Evolutionary conservation across 495 filamentous ascomycete species (phyloP), one percentile per base, ranked within the genome.

Genomic region (Astrocystis sublimbata): DNA sequence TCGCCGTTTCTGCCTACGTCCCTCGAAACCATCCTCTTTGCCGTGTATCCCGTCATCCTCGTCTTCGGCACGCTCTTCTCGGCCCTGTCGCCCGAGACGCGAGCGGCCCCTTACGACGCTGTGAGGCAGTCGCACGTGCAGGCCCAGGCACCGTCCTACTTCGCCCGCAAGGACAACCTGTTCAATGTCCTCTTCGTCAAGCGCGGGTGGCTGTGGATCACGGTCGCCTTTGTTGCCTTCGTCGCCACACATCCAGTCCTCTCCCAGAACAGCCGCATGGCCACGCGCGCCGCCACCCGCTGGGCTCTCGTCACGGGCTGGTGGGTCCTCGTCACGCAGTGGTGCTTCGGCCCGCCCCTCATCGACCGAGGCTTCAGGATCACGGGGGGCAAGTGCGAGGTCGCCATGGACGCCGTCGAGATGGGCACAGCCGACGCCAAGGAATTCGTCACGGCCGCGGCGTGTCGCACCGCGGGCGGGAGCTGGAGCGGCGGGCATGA

Each of bases 171-270:
- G 70, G 78, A 85, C 66, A 98, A 98, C 77, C 58, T 97, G 61
- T 87, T 96, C 82, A 98, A 98, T 73, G 62, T 86, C 46, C 81
- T 90, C 63, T 98, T 98, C 64, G 94, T 98, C 65, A 98, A 98
- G 79, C 81, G 89, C 49, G 94, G 92, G 50, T 98, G 94, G 94
- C 80, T 88, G 33, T 98, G 94, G 94, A 85, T 89, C 21, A 91
- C 90, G 0, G 62, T 81, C 23, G 85, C 89, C 7, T 90, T 96
- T 63, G 71, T 82, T 12, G 60, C 84, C 2, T 88, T 93, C 42
- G 58, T 89, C 2, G 63, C 81, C 21, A 85, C 83, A 21, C 88
- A 92, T 64, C 80, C 86, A 0, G 72, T 78, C 0, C 75, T 82
- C n/a, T n/a, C n/a, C 40, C 70, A 76, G 30, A 70, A 65, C 23